Evolutionary conservation across 1,139 yeast species (phyloP), one percentile per base, ranked within the genome.

Genomic region (Scheffersomyces titani): DNA sequence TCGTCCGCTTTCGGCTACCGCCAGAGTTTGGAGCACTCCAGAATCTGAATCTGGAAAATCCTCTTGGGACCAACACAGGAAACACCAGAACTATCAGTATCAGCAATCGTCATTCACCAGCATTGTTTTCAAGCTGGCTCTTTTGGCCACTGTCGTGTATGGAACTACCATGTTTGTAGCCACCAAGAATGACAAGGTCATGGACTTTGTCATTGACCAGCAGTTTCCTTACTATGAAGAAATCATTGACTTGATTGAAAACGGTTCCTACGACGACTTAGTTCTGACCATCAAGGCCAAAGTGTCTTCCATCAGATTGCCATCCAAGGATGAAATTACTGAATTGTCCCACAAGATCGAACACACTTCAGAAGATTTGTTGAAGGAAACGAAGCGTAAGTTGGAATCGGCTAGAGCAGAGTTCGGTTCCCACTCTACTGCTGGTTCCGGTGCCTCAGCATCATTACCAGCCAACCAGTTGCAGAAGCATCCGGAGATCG

Each of bases 201-300:
- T 78, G 78, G 83, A 80, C 64, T 78, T 77, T 61, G 81, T 80
- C 50, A 73, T 78, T 56, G 83, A 80, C 61, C 64, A 78, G 53
- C 77, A 78, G 58, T 74, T 78, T 57, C 83, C 83, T n/a, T 77
- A 73, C 65, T 70, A 76, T 57, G 83, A 80, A 59, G 80, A 77
- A 61, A 64, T 79, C 52, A 67, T 79, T 61, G 78, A 78, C 53
- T 51, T 76, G 45, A 73, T 76, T 52, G 84, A 80, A 63, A 72
- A 73, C 49, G 79, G 79, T 5, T 68, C 77, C 1, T 44, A 69
- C 19, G 79, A 77, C 9, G 82, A 77, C 55, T 47, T 78, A 49
- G 64, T 69, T 58, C 65, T 62, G 1, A 57, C 63, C 3, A 55
- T 76, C 49, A 61, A 65, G 55, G 56, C 65, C 21, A 67, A 69